Conservation (phyloP, 2,329 filamentous ascomycete species). For the Pseudopyricularia cyperi region DNA sequence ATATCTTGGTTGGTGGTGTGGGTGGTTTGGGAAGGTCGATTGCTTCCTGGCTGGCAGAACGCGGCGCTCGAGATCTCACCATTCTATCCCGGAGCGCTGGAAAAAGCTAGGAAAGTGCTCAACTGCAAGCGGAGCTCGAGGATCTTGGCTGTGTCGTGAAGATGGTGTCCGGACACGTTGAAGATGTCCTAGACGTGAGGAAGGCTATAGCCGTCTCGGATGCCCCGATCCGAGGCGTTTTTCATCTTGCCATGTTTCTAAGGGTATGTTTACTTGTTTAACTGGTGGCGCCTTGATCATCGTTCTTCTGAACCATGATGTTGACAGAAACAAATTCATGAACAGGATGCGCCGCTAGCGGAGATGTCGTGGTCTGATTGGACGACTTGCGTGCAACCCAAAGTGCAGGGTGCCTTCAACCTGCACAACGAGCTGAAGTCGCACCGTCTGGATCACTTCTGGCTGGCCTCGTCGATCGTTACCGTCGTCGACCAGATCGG, state of each 20-base stretch:
- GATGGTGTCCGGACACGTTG: slow-evolving; percentile 9
- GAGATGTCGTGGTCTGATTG: slow-evolving; percentile 18
- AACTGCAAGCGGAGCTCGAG: slow-evolving; percentile 9
- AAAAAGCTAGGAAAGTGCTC: slow-evolving; percentile 4
- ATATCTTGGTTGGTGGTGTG: not conserved
- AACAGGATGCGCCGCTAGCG: slow-evolving; percentile 6
- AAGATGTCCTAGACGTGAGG: slow-evolving; percentile 6
- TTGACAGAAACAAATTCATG: no score
- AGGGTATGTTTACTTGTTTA: not conserved
- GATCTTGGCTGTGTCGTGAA: slow-evolving; percentile 9
- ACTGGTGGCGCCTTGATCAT: no score
- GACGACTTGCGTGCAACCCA: slow-evolving; percentile 22
- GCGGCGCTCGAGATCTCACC: slow-evolving; percentile 23
- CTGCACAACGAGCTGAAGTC: slow-evolving; percentile 17
- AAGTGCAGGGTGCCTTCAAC: slow-evolving; percentile 24
- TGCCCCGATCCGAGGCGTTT: slow-evolving; percentile 10
- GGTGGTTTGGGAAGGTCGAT: not conserved
- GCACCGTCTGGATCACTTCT: slow-evolving; percentile 3
- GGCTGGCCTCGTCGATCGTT: slow-evolving; percentile 3
- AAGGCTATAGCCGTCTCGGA: slow-evolving; percentile 5
- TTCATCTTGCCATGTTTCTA: slow-evolving; percentile 14
- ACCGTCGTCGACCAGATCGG: slow-evolving; percentile 7
- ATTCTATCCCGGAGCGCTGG: slow-evolving; percentile 21
- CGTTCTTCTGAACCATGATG: no score
- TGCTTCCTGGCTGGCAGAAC: slow-evolving; percentile 14